Evolutionary conservation across 2,329 filamentous ascomycete species (phyloP), one percentile per base, ranked within the genome.

Genomic region (Curvularia sp.): DNA sequence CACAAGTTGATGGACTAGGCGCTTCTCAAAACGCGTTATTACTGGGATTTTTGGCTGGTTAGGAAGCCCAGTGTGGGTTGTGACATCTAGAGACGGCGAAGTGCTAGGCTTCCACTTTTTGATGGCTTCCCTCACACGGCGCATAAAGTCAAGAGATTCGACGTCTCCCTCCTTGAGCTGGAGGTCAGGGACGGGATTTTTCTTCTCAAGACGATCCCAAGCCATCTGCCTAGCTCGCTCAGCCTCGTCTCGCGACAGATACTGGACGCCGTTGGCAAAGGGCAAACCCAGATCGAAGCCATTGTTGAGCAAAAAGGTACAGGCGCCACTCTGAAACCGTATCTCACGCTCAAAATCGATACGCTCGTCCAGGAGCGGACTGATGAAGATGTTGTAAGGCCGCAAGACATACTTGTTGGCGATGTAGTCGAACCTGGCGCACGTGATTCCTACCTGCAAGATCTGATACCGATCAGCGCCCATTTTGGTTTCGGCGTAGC

Each of bases 1-100:
- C n/a, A 91, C 81, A 12, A 89, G 78, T 65, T 90, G 87, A 68
- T 90, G 85, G 0, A 90, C 81, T 5, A 91, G 79, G 32, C 86
- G 81, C 70, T 87, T 86, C 69, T 91, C 87, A 65, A 85, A 89
- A 0, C 82, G 67, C 15, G 61, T 72, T 13, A 78, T 74, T 18
- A 56, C 60, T 18, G 57, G 60, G 1, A 60, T 36, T 2, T 27
- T 10, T 3, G 72, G 66, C 32, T 59, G 57, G 2, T 60, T 54
- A 23, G 60, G 39, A 5, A 68, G 55, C 3, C 73, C 74, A 10
- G 72, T 74, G 19, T 68, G 64, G 2, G 70, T 70, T 3, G 71
- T 72, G 48, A 78, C 70, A 10, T 73, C 65, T 7, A 78, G 59
- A 6, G 28, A 61, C 2, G 55, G 34, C 2, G 55, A 53, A 8